A percentile compares a stretch with the other conserved stretches of the same genome.
These are phyloP conservation scores for Beauveria rudraprayagi DNA, from an alignment of 2,329 filamentous ascomycete genomes.

Conservation along the genomic window DNA sequence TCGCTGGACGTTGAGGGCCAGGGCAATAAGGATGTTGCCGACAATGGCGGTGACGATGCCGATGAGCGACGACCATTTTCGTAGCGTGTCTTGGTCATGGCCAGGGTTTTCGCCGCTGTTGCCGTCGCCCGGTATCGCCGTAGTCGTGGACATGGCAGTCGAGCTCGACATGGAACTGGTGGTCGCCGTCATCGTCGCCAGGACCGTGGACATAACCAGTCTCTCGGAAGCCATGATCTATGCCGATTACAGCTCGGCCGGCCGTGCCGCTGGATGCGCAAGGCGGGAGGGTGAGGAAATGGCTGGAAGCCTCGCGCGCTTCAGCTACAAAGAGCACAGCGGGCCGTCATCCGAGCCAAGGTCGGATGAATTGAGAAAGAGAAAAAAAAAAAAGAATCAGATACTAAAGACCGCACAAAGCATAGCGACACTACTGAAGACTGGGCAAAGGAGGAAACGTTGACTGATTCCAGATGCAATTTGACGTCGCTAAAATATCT, in stretches of 20 bases:
- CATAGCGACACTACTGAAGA: background rate
- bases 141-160: background rate
- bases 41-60: constrained; percentile 88
- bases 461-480: background rate
- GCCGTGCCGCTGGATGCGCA: background rate
- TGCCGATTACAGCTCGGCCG: background rate
- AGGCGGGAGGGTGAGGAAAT: background rate
- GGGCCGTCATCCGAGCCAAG: background rate
- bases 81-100: constrained; percentile 40
- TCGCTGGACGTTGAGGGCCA: constrained; percentile 91
- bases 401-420: background rate
- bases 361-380: background rate
- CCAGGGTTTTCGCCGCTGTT: constrained; percentile 14
- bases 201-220: background rate
- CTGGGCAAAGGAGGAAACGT: background rate
- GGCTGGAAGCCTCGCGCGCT: background rate
- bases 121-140: constrained; percentile 11
- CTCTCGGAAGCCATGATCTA: background rate
- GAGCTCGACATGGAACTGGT: background rate
- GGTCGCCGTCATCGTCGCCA: background rate
- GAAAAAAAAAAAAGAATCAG: background rate
- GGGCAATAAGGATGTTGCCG: constrained; percentile 88
- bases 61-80: constrained; percentile 86
- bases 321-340: background rate
- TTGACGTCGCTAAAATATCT: background rate